Evolutionary conservation across 305 asterid genomes (phyloP).

Genomic region (Solanum hybrid): DNA sequence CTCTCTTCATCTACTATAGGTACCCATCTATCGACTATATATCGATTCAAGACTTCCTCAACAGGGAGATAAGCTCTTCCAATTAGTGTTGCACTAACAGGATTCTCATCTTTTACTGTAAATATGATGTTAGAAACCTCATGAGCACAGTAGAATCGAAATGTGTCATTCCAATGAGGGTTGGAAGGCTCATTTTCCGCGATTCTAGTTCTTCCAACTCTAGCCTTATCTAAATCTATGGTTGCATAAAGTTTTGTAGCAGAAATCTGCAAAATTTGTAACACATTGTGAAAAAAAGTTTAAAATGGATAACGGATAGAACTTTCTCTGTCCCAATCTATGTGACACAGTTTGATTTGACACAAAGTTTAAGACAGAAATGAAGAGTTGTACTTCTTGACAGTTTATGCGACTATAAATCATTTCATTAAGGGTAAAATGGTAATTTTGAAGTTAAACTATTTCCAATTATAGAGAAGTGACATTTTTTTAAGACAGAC

Average conservation of each 20-base stretch:
- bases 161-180: constrained; percentile 66
- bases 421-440: neutral
- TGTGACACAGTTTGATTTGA: neutral
- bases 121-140: constrained; percentile 47
- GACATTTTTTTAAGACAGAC: neutral
- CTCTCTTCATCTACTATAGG: constrained; percentile 45
- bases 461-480: neutral
- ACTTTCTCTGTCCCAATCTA: neutral
- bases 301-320: neutral
- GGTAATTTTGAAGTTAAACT: neutral
- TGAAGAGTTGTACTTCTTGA: neutral
- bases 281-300: neutral
- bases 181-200: constrained; percentile 32
- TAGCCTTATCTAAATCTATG: constrained; percentile 60
- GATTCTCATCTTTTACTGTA: constrained; percentile 50
- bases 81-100: constrained; percentile 63
- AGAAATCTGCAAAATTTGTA: constrained; percentile 20
- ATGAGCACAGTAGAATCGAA: constrained; percentile 67
- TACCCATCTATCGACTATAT: constrained; percentile 47
- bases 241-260: constrained; percentile 64
- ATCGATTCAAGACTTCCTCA: constrained; percentile 37
- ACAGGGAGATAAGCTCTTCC: constrained; percentile 72
- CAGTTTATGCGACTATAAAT: neutral
- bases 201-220: constrained; percentile 63
- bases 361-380: neutral